phyloP scores from a whole-genome alignment of 768 basidiomycete species.

The Psilocybe tampanensis region DNA sequence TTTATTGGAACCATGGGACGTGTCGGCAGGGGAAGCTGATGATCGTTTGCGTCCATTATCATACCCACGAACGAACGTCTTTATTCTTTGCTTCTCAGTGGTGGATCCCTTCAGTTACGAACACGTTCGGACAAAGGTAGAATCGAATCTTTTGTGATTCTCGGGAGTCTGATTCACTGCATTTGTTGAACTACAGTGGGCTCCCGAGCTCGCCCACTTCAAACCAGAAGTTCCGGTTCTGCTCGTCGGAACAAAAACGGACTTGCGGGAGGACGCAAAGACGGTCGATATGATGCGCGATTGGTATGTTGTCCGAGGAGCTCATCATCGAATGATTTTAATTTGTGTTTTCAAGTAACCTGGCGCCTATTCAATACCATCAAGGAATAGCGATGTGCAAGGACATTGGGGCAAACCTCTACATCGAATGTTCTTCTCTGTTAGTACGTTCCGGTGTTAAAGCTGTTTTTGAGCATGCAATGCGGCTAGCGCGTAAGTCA shows the following conservation, averaged over 20 bases:
- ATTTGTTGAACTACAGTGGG: background rate
- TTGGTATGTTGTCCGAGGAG: background rate
- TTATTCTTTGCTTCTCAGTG: conserved; percentile 4
- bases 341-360: background rate
- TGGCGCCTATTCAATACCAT: background rate
- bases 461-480: background rate
- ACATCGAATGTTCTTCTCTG: background rate
- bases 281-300: background rate
- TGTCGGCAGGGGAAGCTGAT: background rate
- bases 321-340: too few relatives aligned
- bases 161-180: too few relatives aligned
- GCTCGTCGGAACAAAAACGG: background rate
- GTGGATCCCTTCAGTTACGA: conserved; percentile 1
- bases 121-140: conserved; percentile 3
- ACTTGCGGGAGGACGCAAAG: background rate
- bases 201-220: background rate
- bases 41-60: background rate
- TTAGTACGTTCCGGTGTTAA: background rate
- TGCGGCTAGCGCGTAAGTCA: background rate
- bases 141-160: background rate
- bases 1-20: background rate
- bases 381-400: background rate
- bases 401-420: background rate
- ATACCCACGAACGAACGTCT: conserved; percentile 6
- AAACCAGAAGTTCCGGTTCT: background rate